Evolutionary conservation across 352 stramenopile species (phyloP).

Genomic region (Globisporangium cederbergense): DNA sequence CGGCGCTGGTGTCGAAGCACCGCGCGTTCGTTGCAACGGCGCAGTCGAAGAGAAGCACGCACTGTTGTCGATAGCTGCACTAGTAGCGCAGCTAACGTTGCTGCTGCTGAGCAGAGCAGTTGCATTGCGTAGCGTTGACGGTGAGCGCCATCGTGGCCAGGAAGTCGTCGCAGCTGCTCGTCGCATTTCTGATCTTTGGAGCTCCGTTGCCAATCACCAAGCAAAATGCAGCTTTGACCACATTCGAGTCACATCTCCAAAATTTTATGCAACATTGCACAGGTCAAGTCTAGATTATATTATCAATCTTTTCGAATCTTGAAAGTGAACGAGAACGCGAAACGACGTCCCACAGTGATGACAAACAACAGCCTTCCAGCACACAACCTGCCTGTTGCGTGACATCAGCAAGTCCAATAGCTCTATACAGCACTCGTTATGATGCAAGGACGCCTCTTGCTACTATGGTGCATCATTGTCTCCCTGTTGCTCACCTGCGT

Average conservation of each 20-base stretch:
- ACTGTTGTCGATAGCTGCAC: neutral
- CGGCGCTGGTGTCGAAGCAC: neutral
- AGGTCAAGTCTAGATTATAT: neutral
- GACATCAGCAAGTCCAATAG: neutral
- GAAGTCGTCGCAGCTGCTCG: neutral
- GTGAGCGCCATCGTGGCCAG: slow-evolving; percentile 4
- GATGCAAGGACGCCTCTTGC: neutral
- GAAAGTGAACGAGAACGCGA: neutral
- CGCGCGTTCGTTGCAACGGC: slow-evolving; percentile 8
- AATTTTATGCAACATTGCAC: neutral
- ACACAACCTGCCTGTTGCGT: neutral
- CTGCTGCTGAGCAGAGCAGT: neutral
- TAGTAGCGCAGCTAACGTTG: neutral
- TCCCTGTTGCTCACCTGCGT: slow-evolving; percentile 6
- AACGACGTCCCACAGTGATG: neutral
- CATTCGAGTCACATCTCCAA: neutral
- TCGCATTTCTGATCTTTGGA: slow-evolving; percentile 6
- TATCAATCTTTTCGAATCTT: too few relatives aligned
- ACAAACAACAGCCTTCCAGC: neutral
- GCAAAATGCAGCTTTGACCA: neutral
- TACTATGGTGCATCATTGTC: neutral
- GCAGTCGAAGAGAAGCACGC: neutral
- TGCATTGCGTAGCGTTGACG: neutral
- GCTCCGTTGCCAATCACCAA: slow-evolving; percentile 8
- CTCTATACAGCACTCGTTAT: neutral